Evolutionary conservation across 2,329 filamentous ascomycete species (phyloP), one percentile per base, ranked within the genome.

Genomic region (Alternaria infectoria): DNA sequence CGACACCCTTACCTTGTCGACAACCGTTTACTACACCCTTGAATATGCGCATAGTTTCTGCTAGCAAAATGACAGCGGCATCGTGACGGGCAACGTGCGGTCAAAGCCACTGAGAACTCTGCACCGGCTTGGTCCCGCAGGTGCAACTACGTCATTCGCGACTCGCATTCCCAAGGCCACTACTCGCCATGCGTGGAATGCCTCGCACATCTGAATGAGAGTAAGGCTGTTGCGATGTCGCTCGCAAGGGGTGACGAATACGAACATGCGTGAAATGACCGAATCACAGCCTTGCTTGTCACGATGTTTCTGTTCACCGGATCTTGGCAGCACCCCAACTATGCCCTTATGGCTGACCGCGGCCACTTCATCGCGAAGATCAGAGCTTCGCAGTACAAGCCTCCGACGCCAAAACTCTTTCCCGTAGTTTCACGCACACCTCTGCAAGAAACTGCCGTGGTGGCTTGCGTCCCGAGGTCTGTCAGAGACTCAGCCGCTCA

Each of bases 231-330:
- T 36, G 46, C 45, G 21, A 40, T 25, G 17, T 50, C 26, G 52
- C 46, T 43, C 32, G 17, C 9, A 45, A 13, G 49, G 17, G 44
- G 43, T 15, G 30, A 21, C 43, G 26, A 57, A 21, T 21, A 36
- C 51, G 49, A 62, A 32, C 40, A 56, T 32, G 36, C 26, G 40
- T 54, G 13, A 36, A 11, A 12, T 50, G 40, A 17, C 12, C 45
- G n/a, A 57, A 55, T 59, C 7, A 49, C 26, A 64, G 25, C 47
- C 28, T 51, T 28, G 6, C 54, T 12, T 3, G 15, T 40, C 36
- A 40, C 2, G 36, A 1, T 45, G 17, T 25, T 56, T 12, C 52
- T 54, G 36, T 40, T 69, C 68, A 70, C 68, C 67, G 67, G 67
- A 65, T 12, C 66, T 69, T 67, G 66, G 68, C 40, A 23, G 32